Evolutionary conservation across 495 filamentous ascomycete genomes (phyloP), one percentile per base, ranked within the genome.

Genomic region (Xylaria palmicola): DNA sequence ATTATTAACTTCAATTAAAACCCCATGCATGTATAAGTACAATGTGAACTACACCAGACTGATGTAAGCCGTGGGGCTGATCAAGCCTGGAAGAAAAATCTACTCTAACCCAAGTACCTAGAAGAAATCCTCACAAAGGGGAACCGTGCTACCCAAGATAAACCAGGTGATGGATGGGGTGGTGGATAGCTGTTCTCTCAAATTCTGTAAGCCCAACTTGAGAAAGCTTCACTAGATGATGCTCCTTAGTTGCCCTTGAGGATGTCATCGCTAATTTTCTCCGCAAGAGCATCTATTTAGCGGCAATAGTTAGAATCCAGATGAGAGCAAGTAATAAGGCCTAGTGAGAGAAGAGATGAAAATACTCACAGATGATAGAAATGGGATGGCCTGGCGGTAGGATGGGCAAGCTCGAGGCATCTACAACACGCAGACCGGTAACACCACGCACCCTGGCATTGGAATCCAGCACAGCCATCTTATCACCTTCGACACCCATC

Each of bases 241-340:
- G 32, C 6, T 10, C 32, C 6, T 54, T 37, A 36, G 51, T 54
- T 37, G 27, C 41, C 59, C 48, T 64, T 43, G 48, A 49, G 48
- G 51, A 88, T 84, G 56, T 80, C 75, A 22, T 77, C 73, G 1
- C 83, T 82, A 65, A 87, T 85, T 72, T 87, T 87, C 72, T 87
- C 84, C 6, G 84, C 85, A 4, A 88, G 70, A 73, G 79, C 80
- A 69, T 83, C 58, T 60, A 48, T 43, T 27, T 36, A 24, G 29
- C 13, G 9, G 39, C 41, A 52, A 53, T 1, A 44, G 9, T 43
- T 13, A 62, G 65, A 67, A 69, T 13, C 12, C 4, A 40, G 4
- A 40, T 6, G 13, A 36, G 32, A 36, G 13, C 6, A 36, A 36
- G 13, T 36, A 6, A 36, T 6, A 36, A 36, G 13, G 32, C 6